These are phyloP conservation scores for Lactuca saligna DNA, from an alignment of 129 eudicot genomes.

Conservation along the genomic window DNA sequence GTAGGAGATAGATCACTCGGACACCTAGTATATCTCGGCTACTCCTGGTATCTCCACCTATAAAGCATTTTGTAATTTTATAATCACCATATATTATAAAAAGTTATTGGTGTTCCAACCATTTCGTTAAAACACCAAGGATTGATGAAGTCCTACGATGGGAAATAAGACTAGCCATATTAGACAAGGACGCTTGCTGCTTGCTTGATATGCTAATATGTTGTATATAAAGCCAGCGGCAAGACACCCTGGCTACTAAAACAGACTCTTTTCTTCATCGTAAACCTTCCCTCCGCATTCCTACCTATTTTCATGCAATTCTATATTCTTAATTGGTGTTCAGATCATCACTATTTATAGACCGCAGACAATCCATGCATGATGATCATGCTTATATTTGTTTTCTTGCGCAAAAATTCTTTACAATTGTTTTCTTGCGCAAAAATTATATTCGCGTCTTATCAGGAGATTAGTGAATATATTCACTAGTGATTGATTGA, in stretches of 20 bases:
- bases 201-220: not conserved
- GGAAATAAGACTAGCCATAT: not conserved
- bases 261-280: not conserved
- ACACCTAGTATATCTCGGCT: no score
- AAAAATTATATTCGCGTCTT: slow-evolving; percentile 9
- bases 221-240: not conserved
- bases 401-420: not conserved
- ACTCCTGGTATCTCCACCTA: no score
- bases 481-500: slow-evolving; percentile 9
- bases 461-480: slow-evolving; percentile 10
- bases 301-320: not conserved
- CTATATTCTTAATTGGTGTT: not conserved
- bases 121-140: not conserved
- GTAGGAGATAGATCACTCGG: no score
- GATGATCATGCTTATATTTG: slow-evolving; percentile 13
- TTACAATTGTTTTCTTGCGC: not conserved
- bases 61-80: no score
- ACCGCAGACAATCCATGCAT: not conserved
- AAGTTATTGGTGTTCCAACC: no score
- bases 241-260: slow-evolving; percentile 27
- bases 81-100: no score
- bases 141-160: slow-evolving; percentile 11
- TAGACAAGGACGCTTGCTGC: slow-evolving; percentile 24
- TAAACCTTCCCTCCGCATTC: slow-evolving; percentile 4
- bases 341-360: slow-evolving; percentile 8